phyloP scores from a whole-genome alignment of 805 yeast species.

The Suhomyces emberorum region DNA sequence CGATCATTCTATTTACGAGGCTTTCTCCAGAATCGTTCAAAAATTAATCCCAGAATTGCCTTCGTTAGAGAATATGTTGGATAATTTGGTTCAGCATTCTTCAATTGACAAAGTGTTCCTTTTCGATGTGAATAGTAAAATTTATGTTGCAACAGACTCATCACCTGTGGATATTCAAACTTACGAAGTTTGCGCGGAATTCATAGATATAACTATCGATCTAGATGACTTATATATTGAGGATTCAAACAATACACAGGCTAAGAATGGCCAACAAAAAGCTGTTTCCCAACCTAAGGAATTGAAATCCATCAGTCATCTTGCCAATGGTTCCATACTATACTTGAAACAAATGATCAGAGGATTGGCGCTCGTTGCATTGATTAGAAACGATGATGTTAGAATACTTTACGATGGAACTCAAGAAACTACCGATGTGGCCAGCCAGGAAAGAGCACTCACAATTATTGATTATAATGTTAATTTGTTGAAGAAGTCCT shows the following conservation, averaged over 20 bases:
- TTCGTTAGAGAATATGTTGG: slow-evolving; percentile 81
- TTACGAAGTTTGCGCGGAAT: slow-evolving; percentile 95
- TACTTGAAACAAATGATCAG: slow-evolving; percentile 89
- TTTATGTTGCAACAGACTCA: slow-evolving; percentile 94
- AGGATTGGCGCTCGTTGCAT: slow-evolving; percentile 86
- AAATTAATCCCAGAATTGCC: slow-evolving; percentile 87
- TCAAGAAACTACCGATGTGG: slow-evolving; percentile 2
- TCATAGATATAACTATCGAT: slow-evolving; percentile 91
- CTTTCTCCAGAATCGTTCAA: slow-evolving; percentile 89
- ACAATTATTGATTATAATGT: slow-evolving; percentile 88
- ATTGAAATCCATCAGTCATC: slow-evolving; percentile 64
- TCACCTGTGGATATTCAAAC: slow-evolving; percentile 94
- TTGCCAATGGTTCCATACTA: slow-evolving; percentile 80
- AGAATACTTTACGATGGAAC: slow-evolving; percentile 2
- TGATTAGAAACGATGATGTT: slow-evolving; percentile 63
- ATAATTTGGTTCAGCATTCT: slow-evolving; percentile 82
- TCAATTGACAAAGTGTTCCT: slow-evolving; percentile 90
- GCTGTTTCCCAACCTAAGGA: slow-evolving; percentile 23
- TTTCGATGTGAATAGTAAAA: slow-evolving; percentile 88
- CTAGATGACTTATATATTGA: slow-evolving; percentile 64
- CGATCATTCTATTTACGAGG: slow-evolving; percentile 94
- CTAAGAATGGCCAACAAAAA: slow-evolving; percentile 7
- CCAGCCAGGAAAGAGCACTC: slow-evolving; percentile 34
- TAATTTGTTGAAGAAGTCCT: slow-evolving; percentile 69
- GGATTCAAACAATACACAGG: slow-evolving; percentile 21